Percentiles rank a stretch among this genome's conserved stretches.
phyloP scores from a whole-genome alignment of 73 alveolate genomes.

The Uronychia setigera region DNA sequence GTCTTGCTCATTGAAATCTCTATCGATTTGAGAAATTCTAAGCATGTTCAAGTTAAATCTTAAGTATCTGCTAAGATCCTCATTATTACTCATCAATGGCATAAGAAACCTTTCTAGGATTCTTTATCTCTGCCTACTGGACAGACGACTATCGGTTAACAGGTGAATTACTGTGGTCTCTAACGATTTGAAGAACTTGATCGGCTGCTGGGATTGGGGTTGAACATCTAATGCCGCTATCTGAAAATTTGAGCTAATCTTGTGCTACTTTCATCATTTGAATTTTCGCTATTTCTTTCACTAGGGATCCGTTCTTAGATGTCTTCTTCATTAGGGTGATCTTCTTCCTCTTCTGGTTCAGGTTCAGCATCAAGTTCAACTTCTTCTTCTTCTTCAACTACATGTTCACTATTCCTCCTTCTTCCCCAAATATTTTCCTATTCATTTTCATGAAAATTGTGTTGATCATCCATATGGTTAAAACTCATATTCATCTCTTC shows the following conservation, averaged over 20 bases:
- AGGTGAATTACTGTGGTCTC: no score
- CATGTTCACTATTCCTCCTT: not conserved
- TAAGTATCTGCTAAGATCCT: not conserved
- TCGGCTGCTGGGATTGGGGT: no score
- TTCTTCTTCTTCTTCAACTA: not conserved
- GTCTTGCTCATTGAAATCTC: conserved; percentile 40
- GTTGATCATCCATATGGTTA: not conserved
- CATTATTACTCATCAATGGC: not conserved
- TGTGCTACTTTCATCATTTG: not conserved
- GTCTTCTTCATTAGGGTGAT: not conserved
- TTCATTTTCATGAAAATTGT: not conserved
- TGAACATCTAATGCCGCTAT: no score
- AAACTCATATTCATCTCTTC: not conserved
- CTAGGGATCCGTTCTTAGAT: no score
- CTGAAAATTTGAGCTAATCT: not conserved
- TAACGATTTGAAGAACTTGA: no score
- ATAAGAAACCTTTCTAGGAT: not conserved
- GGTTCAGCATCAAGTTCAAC: not conserved
- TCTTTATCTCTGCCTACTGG: not conserved
- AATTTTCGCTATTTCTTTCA: no score
- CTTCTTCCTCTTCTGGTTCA: not conserved
- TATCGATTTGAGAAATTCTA: conserved; percentile 10
- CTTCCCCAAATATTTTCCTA: not conserved
- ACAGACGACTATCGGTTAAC: no score
- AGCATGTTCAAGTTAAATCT: not conserved